Base-by-base conservation (phyloP, 768 basidiomycete species). In the Calocera cornea region DNA sequence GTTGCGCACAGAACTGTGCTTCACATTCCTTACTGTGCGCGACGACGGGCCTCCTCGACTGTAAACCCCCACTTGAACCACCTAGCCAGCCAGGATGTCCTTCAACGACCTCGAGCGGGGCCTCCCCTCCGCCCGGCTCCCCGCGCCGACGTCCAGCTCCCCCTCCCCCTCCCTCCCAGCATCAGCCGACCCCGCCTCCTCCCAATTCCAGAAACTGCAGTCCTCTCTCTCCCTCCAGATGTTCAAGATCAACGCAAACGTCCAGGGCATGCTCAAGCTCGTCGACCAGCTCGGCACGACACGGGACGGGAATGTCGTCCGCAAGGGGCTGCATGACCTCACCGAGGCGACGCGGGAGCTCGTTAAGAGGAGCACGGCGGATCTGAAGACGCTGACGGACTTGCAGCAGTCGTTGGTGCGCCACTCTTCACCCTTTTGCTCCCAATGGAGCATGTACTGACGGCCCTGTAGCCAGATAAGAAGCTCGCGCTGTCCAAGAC, bases 211-310 rank as follows among this genome's bases (percentile, higher is more conserved):
- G 11, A 81, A 80, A 34, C 79, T 95, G 17, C 92, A 93, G 74
- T 86, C 84, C 1, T 90, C 90, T 16, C 77, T 93, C 68, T 89
- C 89, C 0, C 82, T 98, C 5, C 95, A 98, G 76, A 92, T 95
- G 68, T 97, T 98, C 87, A 98, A 98, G 84, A 93, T 98, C 80
- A 95, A 95, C 73, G 85, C 91, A 68, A 99, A 99, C 77, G 93
- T 97, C 1, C 92, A 95, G 73, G 95, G 91, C 17, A 95, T 99
- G 64, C 77, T 92, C 72, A 92, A 91, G 77, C 83, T 94, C n/a
- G 92, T 98, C n/a, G 94, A 98, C 74, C 90, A 95, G 76, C 83
- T 99, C 0, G 95, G 95, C 2, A 92, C 89, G 0, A 79, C 79
- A 34, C 86, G 86, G 73, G 95, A 98, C 75, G 91, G 88, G 19